Conservation (phyloP, 2,329 filamentous ascomycete species). For the Bipolaris zeicola region DNA sequence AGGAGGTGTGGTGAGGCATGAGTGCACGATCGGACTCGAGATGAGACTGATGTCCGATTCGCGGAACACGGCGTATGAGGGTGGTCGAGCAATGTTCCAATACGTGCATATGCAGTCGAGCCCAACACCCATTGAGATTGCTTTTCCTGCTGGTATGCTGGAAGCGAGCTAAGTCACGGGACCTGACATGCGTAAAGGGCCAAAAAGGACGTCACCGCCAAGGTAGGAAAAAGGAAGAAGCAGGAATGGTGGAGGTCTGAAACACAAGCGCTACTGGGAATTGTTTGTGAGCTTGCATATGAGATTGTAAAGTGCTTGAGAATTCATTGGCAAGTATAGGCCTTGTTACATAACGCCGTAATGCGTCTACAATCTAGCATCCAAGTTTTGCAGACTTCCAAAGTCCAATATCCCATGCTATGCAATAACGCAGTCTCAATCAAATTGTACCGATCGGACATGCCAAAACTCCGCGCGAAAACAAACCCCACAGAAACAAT, state of each 20-base stretch:
- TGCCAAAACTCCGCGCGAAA: constrained; percentile 20
- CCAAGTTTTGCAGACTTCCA: constrained; percentile 9
- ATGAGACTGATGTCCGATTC: constrained; percentile 13
- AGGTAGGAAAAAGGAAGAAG: background rate
- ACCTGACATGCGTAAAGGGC: background rate
- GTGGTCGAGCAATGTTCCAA: background rate
- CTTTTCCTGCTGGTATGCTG: constrained; percentile 4
- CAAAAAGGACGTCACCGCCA: background rate
- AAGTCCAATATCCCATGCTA: constrained; percentile 15
- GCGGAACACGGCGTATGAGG: constrained; percentile 10
- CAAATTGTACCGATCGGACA: constrained; percentile 3
- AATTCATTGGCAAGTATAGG: background rate
- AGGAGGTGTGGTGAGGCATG: constrained; percentile 2
- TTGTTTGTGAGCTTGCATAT: background rate
- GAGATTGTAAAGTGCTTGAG: constrained; percentile 1
- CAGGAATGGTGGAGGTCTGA: background rate
- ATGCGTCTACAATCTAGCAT: constrained; percentile 31
- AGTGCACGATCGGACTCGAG: constrained; percentile 6
- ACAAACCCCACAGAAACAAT: constrained; percentile 5
- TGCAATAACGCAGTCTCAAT: constrained; percentile 18
- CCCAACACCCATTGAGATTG: constrained; percentile 16
- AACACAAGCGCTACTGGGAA: background rate
- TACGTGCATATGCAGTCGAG: constrained; percentile 15
- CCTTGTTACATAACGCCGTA: constrained; percentile 14
- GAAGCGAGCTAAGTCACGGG: constrained; percentile 6